A percentile compares a stretch with the other conserved stretches of the same genome.
These are phyloP conservation scores for Xylariaceae sp. DNA, from an alignment of 2,329 filamentous ascomycete genomes.

Conservation along the genomic window DNA sequence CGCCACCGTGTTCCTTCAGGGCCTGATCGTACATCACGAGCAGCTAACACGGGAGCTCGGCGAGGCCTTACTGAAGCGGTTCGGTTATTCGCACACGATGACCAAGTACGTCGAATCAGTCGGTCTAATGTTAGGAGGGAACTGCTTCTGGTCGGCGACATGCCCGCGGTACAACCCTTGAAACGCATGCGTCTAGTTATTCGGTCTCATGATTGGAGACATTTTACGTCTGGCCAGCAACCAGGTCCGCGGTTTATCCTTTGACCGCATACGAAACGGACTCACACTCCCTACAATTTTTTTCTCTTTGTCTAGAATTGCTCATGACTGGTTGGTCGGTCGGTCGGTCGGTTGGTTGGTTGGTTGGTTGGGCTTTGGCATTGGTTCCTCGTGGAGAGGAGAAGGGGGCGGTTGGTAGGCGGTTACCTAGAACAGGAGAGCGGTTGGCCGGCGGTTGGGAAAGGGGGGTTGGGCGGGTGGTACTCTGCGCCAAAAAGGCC, in stretches of 20 bases:
- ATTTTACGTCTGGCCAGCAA: neutral
- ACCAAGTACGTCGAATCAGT: constrained; percentile 21
- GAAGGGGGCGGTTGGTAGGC: neutral
- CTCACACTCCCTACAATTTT: neutral
- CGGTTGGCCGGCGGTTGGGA: neutral
- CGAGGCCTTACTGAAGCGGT: constrained; percentile 13
- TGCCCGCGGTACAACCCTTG: constrained; percentile 22
- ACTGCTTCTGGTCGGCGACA: constrained; percentile 23
- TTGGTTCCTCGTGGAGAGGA: neutral
- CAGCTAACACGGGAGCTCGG: constrained; percentile 19
- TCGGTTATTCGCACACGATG: constrained; percentile 18
- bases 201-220: neutral
- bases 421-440: too few relatives aligned
- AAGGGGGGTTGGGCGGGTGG: too few relatives aligned
- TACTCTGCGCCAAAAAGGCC: neutral
- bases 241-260: constrained; percentile 20
- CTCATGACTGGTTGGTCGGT: neutral
- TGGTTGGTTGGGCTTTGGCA: neutral
- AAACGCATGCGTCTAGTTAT: neutral
- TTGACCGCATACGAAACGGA: neutral
- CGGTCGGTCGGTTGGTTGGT: neutral
- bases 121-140: constrained; percentile 22
- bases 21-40: constrained; percentile 21
- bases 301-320: neutral
- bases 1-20: constrained; percentile 18